These are phyloP conservation scores for Hypomyces perniciosus DNA, from an alignment of 2,329 filamentous ascomycete genomes.

Conservation along the genomic window DNA sequence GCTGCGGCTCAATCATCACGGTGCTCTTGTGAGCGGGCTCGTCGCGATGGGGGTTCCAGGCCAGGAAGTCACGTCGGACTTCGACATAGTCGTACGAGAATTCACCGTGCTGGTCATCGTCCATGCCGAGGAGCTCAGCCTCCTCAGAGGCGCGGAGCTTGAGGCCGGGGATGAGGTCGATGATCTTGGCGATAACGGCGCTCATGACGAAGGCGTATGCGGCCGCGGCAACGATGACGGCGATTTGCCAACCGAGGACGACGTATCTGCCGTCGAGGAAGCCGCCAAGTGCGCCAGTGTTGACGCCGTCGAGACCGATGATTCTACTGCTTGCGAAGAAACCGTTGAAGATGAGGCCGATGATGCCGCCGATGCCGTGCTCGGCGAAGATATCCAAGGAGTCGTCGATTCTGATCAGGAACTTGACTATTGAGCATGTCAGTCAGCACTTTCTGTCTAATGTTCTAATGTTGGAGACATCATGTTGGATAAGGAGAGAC, in stretches of 20 bases:
- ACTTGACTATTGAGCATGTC: conserved; percentile 42
- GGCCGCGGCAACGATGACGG: conserved; percentile 62
- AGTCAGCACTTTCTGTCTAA: background rate
- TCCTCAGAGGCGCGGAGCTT: conserved; percentile 75
- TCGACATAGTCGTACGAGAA: conserved; percentile 90
- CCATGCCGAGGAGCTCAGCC: conserved; percentile 81
- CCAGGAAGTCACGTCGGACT: conserved; percentile 80
- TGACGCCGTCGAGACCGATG: conserved; percentile 71
- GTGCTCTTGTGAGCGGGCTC: conserved; percentile 56
- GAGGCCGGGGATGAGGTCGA: conserved; percentile 71
- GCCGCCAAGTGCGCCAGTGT: conserved; percentile 60
- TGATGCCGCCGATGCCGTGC: conserved; percentile 63
- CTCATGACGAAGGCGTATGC: conserved; percentile 70
- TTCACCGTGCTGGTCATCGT: conserved; percentile 84
- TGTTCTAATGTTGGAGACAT: background rate
- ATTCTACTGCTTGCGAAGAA: conserved; percentile 65
- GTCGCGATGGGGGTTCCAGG: conserved; percentile 72
- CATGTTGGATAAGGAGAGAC: conserved; percentile 7
- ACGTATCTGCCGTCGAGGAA: conserved; percentile 71
- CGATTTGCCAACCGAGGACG: conserved; percentile 73
- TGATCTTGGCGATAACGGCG: conserved; percentile 64
- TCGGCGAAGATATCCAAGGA: conserved; percentile 68
- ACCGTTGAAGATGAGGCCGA: conserved; percentile 66
- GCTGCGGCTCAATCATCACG: conserved; percentile 55
- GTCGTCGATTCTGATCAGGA: conserved; percentile 59